These are phyloP conservation scores for Aegilops tauschii DNA, from an alignment of 176 grass and related monocot species.

Conservation along the genomic window DNA sequence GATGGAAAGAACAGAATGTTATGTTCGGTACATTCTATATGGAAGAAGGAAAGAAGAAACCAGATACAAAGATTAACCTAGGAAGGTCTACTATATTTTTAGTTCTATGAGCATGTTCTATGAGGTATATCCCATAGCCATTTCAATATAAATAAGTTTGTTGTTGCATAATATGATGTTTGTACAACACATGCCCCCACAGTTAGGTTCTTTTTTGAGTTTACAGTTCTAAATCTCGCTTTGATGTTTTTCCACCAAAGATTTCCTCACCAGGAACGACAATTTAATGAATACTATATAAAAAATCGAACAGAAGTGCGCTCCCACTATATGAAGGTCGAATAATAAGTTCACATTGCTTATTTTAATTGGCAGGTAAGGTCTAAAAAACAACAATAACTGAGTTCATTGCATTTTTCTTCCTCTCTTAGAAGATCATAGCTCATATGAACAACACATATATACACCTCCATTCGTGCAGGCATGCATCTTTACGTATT, in stretches of 20 bases:
- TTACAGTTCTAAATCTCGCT: background rate
- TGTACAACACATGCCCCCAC: background rate
- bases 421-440: background rate
- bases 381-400: background rate
- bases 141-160: background rate
- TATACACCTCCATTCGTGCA: background rate
- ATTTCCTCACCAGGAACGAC: background rate
- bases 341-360: background rate
- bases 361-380: background rate
- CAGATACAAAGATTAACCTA: no score
- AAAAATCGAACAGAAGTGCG: background rate
- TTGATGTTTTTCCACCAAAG: background rate
- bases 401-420: background rate
- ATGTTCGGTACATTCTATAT: background rate
- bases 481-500: background rate
- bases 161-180: background rate
- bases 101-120: background rate
- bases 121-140: background rate
- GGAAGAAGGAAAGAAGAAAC: background rate
- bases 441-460: background rate
- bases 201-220: background rate
- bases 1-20: background rate
- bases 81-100: background rate
- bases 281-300: background rate
- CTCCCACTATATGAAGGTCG: background rate